A percentile compares a stretch with the other conserved stretches of the same genome.
Conservation (phyloP, 257 asterid genomes). For the Nemophila menziesii region DNA sequence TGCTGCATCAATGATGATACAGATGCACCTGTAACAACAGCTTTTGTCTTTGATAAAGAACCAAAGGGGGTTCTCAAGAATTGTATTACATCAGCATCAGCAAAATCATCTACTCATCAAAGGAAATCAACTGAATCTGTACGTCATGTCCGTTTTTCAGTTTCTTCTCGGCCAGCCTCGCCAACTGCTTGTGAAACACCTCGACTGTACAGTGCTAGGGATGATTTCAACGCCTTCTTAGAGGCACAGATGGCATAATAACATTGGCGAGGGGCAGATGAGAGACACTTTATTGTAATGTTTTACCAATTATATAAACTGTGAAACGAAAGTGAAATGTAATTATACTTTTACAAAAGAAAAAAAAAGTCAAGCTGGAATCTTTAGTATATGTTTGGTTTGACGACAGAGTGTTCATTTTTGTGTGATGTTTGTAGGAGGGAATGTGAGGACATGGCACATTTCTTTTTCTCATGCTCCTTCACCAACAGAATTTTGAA, state of each 20-base stretch:
- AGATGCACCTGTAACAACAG: constrained; percentile 47
- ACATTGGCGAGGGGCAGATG: too few species aligned
- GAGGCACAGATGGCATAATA: constrained; percentile 52
- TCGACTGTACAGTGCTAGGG: constrained; percentile 36
- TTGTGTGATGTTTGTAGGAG: too few species aligned
- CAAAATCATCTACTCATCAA: constrained; percentile 1
- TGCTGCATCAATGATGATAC: constrained; percentile 40
- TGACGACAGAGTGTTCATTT: too few species aligned
- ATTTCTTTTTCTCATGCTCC: too few species aligned
- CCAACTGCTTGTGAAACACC: constrained; percentile 35
- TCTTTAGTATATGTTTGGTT: too few species aligned
- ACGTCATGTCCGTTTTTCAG: constrained; percentile 58
- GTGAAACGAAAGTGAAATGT: too few species aligned
- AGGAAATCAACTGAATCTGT: constrained; percentile 24
- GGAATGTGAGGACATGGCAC: too few species aligned
- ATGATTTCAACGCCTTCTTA: constrained; percentile 49
- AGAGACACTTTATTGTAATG: too few species aligned
- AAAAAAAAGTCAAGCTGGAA: too few species aligned
- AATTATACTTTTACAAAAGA: too few species aligned
- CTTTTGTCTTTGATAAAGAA: constrained; percentile 52
- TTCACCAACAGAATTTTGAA: too few species aligned
- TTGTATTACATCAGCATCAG: constrained; percentile 6
- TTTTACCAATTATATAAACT: too few species aligned
- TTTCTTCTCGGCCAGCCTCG: constrained; percentile 24
- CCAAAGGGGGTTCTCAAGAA: constrained; percentile 56